Evolutionary conservation across 495 filamentous ascomycete species (phyloP), one percentile per base, ranked within the genome.

Genomic region (Cenococcum geophilum): DNA sequence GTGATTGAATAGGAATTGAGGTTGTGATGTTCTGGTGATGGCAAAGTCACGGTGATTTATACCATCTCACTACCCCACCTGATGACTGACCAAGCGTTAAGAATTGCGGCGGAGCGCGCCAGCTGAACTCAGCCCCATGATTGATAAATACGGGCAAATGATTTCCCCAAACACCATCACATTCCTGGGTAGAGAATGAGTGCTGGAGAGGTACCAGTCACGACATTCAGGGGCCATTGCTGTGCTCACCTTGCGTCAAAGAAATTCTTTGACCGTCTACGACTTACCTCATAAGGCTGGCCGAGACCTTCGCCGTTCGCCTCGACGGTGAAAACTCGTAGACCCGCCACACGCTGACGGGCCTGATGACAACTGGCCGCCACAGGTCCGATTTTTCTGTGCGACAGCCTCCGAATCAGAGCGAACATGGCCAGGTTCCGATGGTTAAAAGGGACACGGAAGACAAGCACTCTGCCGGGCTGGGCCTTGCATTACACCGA

Each of bases 101-200:
- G 42, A 10, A 49, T 53, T 22, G 65, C 48, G 65, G 60, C 65
- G 65, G 55, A 63, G 65, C 57, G 45, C 3, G 34, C 56, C 9
- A 59, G 57, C 59, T 58, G 48, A 35, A 54, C 63, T 61, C 64
- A 62, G 64, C 64, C 64, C 50, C 63, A 32, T 16, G 23, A 52
- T 16, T 45, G 40, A 45, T 1, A 1, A 45, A 1, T 45, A 40
- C 36, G 36, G 14, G 40, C 12, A 45, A 14, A 4, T 18, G 18
- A 45, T 18, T 40, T 18, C 18, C 12, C 11, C 40, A 14, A 10
- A 14, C 18, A 14, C 2, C 40, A 45, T 45, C 14, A 45, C 40
- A 4, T 45, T 45, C 40, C 40, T 4, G 40, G 40, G 4, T 4
- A 45, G 18, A 45, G 40, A 45, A 4, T 1, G 18, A 14, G 1